A percentile compares a stretch with the other conserved stretches of the same genome.
Evolutionary conservation across 495 filamentous ascomycete genomes (phyloP).

Genomic region (Zalerion maritima): DNA sequence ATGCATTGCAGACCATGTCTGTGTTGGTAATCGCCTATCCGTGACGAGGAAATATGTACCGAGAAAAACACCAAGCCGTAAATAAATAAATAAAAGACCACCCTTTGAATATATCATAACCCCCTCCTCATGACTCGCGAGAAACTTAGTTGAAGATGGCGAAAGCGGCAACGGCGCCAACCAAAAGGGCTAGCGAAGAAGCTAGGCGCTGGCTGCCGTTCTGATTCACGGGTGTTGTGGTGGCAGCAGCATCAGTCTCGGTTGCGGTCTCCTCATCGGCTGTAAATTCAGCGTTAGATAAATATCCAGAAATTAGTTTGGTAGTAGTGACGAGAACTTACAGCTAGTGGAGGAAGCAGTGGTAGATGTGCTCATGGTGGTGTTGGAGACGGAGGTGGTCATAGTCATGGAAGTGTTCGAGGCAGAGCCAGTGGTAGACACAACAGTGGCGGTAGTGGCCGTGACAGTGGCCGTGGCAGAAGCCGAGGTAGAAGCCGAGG

Average conservation of each 20-base stretch:
- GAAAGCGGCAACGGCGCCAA: conserved; percentile 19
- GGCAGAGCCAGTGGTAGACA: conserved; percentile 9
- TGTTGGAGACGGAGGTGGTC: conserved; percentile 8
- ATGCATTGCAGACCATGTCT: no score
- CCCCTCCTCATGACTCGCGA: no score
- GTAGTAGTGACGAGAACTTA: conserved; percentile 7
- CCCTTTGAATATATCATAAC: no score
- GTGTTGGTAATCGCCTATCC: no score
- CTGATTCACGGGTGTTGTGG: no score
- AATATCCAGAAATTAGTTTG: conserved; percentile 8
- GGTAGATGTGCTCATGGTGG: conserved; percentile 12
- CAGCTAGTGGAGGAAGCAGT: conserved; percentile 13
- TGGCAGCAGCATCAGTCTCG: conserved; percentile 13
- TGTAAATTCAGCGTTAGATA: conserved; percentile 10
- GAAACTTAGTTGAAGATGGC: conserved; percentile 26
- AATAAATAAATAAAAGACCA: no score
- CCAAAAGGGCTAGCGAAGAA: conserved; percentile 21
- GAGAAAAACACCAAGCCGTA: no score
- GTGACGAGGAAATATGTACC: no score
- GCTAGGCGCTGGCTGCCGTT: conserved; percentile 19
- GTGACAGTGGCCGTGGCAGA: conserved; percentile 8
- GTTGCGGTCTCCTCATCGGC: conserved; percentile 8
- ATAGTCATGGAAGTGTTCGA: conserved; percentile 7
- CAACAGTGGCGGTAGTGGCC: conserved; percentile 5
- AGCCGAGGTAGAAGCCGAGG: conserved; percentile 11